Evolutionary conservation across 2,329 filamentous ascomycete genomes (phyloP).

Genomic region (Exophiala phaeomuriformis): DNA sequence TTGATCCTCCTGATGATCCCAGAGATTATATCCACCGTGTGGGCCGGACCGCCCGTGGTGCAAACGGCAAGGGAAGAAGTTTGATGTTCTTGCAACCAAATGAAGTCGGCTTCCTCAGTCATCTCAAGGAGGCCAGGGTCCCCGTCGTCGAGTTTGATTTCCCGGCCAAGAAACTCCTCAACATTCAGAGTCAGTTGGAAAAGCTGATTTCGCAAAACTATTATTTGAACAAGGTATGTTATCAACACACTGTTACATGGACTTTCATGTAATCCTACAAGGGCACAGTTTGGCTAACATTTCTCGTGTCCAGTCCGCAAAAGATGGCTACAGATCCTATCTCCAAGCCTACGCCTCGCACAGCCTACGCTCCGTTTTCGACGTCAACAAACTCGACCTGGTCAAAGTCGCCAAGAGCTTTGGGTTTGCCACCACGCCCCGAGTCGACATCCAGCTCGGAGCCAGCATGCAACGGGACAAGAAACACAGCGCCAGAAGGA

Average conservation of each 20-base stretch:
- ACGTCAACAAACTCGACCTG: constrained; percentile 73
- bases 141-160: constrained; percentile 96
- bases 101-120: constrained; percentile 85
- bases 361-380: constrained; percentile 72
- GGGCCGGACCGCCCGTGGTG: constrained; percentile 82
- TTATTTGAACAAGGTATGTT: constrained; percentile 75
- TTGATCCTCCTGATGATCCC: constrained; percentile 86
- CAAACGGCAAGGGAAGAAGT: constrained; percentile 74
- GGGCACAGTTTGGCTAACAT: neutral
- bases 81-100: constrained; percentile 88
- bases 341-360: constrained; percentile 91
- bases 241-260: neutral
- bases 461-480: constrained; percentile 67
- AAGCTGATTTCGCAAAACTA: constrained; percentile 93
- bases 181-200: constrained; percentile 85
- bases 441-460: constrained; percentile 70
- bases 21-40: constrained; percentile 93
- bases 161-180: constrained; percentile 81
- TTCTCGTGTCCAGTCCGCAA: constrained; percentile 44
- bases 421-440: constrained; percentile 67
- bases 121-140: constrained; percentile 84
- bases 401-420: constrained; percentile 80
- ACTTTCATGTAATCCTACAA: too few species aligned
- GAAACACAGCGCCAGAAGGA: constrained; percentile 59
- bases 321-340: constrained; percentile 76